phyloP scores from a whole-genome alignment of 805 yeast species.

The Nakazawaea molendinolei region DNA sequence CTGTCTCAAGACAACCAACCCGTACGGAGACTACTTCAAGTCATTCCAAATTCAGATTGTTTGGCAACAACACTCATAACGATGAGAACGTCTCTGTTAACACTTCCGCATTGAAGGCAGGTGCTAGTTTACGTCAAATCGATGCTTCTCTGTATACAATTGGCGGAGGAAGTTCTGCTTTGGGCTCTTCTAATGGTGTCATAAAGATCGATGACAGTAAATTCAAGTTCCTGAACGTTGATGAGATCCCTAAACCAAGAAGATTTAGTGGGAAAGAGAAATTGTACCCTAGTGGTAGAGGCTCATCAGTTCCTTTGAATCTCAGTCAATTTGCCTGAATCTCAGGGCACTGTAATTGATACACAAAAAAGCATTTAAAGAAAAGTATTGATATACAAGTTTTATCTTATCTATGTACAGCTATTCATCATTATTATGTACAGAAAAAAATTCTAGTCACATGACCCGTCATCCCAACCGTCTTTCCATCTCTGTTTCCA shows the following conservation, averaged over 20 bases:
- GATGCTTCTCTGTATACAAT: constrained; percentile 65
- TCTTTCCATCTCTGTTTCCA: constrained; percentile 96
- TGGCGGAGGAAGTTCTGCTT: constrained; percentile 25
- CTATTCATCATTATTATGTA: too few species aligned
- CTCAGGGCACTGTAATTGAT: background rate
- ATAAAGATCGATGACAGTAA: constrained; percentile 63
- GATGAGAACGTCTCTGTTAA: constrained; percentile 25
- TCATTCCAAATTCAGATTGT: constrained; percentile 11
- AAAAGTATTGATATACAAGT: background rate
- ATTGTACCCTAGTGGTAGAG: constrained; percentile 92
- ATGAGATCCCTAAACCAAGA: constrained; percentile 84
- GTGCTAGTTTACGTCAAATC: constrained; percentile 48
- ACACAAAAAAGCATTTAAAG: too few species aligned
- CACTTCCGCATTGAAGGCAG: constrained; percentile 38
- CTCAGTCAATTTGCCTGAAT: constrained; percentile 22
- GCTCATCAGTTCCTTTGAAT: constrained; percentile 83
- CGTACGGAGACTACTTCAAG: background rate
- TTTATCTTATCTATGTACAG: constrained; percentile 14
- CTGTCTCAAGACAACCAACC: too few species aligned
- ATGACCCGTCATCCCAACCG: constrained; percentile 74
- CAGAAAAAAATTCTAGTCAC: constrained; percentile 30
- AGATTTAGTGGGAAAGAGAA: constrained; percentile 64
- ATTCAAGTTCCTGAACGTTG: constrained; percentile 60
- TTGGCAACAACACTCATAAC: constrained; percentile 13
- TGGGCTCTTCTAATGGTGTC: constrained; percentile 14